A percentile compares a stretch with the other conserved stretches of the same genome.
phyloP scores from a whole-genome alignment of 73 alveolate genomes.

The Stentor coeruleus region DNA sequence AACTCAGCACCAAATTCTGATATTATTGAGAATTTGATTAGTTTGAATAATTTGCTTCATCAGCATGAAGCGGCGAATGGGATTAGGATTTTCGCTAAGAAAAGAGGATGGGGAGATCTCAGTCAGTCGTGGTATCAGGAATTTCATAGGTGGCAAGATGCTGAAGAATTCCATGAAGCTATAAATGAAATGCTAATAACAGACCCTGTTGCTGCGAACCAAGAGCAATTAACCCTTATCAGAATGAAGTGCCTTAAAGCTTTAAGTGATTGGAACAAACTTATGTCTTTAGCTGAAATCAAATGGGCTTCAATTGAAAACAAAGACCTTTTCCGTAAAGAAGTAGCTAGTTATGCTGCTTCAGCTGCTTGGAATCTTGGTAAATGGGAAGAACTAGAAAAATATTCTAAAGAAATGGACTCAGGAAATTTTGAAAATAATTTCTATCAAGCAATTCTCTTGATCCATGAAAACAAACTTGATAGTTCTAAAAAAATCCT shows the following conservation, averaged over 20 bases:
- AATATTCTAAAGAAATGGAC: conserved; percentile 73
- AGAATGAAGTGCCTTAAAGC: conserved; percentile 89
- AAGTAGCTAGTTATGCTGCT: conserved; percentile 74
- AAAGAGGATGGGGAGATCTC: conserved; percentile 29
- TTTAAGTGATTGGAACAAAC: conserved; percentile 91
- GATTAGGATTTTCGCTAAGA: conserved; percentile 73
- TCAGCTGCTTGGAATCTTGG: conserved; percentile 90
- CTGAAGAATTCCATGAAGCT: conserved; percentile 53
- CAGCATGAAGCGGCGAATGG: conserved; percentile 98
- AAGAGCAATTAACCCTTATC: conserved; percentile 38
- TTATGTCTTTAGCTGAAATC: conserved; percentile 35
- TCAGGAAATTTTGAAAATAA: conserved; percentile 76
- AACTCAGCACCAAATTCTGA: conserved; percentile 59
- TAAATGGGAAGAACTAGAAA: conserved; percentile 93
- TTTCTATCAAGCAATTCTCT: conserved; percentile 88
- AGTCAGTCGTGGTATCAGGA: conserved; percentile 10
- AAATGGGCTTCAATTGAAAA: conserved; percentile 10
- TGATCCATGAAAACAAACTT: conserved; percentile 73
- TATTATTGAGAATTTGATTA: conserved; percentile 69
- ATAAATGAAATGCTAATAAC: conserved; percentile 55
- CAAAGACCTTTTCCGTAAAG: conserved; percentile 40
- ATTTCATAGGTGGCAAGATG: conserved; percentile 34
- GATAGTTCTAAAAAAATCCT: conserved; percentile 80
- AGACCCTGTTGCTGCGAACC: conserved; percentile 42
- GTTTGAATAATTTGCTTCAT: conserved; percentile 80